Evolutionary conservation across 345 rosid genomes (phyloP).

Genomic region (Hibiscus tridactylites): DNA sequence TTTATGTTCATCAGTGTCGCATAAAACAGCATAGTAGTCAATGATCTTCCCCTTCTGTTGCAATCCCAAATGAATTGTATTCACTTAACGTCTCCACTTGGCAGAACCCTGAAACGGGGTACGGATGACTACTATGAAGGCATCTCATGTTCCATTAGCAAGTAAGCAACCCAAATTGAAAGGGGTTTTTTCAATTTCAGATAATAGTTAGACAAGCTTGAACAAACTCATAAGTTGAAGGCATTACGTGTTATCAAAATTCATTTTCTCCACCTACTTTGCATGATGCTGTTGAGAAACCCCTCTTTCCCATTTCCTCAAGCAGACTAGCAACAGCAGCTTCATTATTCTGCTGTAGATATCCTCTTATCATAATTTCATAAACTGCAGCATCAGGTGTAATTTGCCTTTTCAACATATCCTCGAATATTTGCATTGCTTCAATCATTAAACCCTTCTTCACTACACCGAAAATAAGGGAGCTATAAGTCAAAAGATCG

Average conservation of each 20-base stretch:
- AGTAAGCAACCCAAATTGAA: background rate
- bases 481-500: constrained; percentile 28
- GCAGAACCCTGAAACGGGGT: constrained; percentile 2
- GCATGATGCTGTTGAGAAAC: constrained; percentile 10
- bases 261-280: background rate
- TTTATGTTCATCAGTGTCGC: background rate
- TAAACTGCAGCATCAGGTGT: constrained; percentile 30
- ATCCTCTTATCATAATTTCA: constrained; percentile 35
- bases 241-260: background rate
- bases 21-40: background rate
- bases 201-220: background rate
- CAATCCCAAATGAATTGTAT: background rate
- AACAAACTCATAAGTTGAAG: background rate
- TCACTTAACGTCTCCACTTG: background rate
- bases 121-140: background rate
- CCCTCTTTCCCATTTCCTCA: constrained; percentile 30
- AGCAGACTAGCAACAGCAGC: constrained; percentile 24
- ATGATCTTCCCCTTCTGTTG: background rate
- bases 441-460: constrained; percentile 34
- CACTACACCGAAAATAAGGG: constrained; percentile 35
- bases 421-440: constrained; percentile 36
- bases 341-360: constrained; percentile 24
- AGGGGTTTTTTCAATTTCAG: background rate
- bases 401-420: constrained; percentile 29
- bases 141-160: background rate